phyloP scores from a whole-genome alignment of 495 filamentous ascomycete genomes.

The Astrothelium subdiscretum region DNA sequence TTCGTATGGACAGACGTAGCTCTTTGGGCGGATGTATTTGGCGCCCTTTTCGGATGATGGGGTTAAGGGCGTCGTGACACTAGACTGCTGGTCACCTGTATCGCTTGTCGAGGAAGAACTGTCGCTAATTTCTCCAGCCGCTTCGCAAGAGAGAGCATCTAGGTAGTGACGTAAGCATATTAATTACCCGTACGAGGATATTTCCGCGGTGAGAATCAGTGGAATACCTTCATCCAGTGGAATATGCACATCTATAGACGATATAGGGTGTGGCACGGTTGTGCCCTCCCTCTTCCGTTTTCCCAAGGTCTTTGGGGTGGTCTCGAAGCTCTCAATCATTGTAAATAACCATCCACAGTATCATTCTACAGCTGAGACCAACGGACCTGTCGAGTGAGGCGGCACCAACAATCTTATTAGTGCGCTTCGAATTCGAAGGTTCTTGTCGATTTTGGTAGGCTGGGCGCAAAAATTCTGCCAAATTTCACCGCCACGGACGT shows the following conservation, averaged over 20 bases:
- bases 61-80: not conserved
- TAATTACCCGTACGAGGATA: too few relatives aligned
- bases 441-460: too few relatives aligned
- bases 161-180: not conserved
- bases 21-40: constrained; percentile 38
- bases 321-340: not conserved
- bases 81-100: not conserved
- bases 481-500: not conserved
- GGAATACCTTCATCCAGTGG: not conserved
- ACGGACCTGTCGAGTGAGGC: too few relatives aligned
- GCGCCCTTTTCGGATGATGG: not conserved
- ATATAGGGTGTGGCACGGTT: not conserved
- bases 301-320: not conserved
- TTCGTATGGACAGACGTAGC: constrained; percentile 53
- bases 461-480: not conserved
- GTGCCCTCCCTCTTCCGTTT: not conserved
- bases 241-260: not conserved
- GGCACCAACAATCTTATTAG: too few relatives aligned
- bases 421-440: too few relatives aligned
- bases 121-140: not conserved
- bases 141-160: not conserved
- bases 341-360: too few relatives aligned
- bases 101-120: not conserved
- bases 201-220: too few relatives aligned
- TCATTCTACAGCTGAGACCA: too few relatives aligned